Evolutionary conservation across 2,329 filamentous ascomycete genomes (phyloP).

Genomic region (Penicillium sp.): DNA sequence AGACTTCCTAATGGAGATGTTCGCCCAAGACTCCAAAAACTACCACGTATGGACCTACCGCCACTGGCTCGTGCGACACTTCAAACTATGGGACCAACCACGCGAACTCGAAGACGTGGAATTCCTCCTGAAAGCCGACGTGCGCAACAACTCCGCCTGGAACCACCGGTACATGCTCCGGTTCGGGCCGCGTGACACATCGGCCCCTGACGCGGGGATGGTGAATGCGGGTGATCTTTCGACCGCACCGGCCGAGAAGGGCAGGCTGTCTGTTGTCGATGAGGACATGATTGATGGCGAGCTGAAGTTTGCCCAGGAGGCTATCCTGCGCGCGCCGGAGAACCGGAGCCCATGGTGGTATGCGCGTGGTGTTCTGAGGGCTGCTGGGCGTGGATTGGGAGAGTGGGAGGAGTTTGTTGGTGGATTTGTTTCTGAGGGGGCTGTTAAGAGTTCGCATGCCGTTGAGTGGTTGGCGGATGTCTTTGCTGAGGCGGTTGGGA

Average conservation of each 20-base stretch:
- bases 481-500: conserved; percentile 41
- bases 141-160: conserved; percentile 97
- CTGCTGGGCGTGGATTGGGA: conserved; percentile 54
- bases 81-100: conserved; percentile 56
- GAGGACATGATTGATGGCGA: conserved; percentile 69
- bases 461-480: conserved; percentile 51
- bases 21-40: conserved; percentile 87
- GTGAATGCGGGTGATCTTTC: conserved; percentile 23
- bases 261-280: conserved; percentile 50
- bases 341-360: conserved; percentile 97
- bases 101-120: conserved; percentile 69
- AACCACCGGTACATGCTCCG: conserved; percentile 95
- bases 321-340: conserved; percentile 78
- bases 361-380: conserved; percentile 69
- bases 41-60: conserved; percentile 98
- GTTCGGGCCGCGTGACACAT: conserved; percentile 60
- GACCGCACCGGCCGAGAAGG: conserved; percentile 26
- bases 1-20: conserved; percentile 75
- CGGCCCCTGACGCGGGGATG: conserved; percentile 40
- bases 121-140: conserved; percentile 70
- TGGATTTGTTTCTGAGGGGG: conserved; percentile 49
- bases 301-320: conserved; percentile 68
- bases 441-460: conserved; percentile 61
- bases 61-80: conserved; percentile 69
- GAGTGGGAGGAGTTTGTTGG: conserved; percentile 55